phyloP scores from a whole-genome alignment of 805 yeast species.

The Candida arabinofermentans region DNA sequence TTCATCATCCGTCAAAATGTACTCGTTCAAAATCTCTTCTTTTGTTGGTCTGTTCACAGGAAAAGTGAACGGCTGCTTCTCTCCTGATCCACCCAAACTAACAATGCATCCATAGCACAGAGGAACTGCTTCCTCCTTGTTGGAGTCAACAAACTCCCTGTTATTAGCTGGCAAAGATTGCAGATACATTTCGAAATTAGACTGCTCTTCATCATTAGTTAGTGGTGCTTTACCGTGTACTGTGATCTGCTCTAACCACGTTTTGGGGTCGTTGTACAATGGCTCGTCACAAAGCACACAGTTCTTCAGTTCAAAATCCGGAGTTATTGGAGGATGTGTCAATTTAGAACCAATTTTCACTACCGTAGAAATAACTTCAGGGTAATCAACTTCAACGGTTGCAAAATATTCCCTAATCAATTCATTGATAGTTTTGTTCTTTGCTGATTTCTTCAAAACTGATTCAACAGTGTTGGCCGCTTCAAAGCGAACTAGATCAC shows the following conservation, averaged over 20 bases:
- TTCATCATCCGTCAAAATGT: conserved; percentile 22
- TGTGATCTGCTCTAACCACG: conserved; percentile 69
- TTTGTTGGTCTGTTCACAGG: conserved; percentile 24
- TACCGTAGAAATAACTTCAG: conserved; percentile 89
- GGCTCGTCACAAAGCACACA: conserved; percentile 58
- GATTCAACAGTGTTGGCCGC: conserved; percentile 16
- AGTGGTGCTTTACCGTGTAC: conserved; percentile 52
- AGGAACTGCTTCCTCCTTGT: conserved; percentile 19
- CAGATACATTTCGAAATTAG: conserved; percentile 24
- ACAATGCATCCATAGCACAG: conserved; percentile 78
- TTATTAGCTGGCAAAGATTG: conserved; percentile 1
- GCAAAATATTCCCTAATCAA: conserved; percentile 69
- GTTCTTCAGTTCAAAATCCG: conserved; percentile 10
- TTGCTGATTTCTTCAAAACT: conserved; percentile 42
- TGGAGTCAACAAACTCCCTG: neutral
- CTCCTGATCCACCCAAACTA: conserved; percentile 45
- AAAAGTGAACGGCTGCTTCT: conserved; percentile 27
- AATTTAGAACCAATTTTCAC: conserved; percentile 84
- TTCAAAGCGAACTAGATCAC: conserved; percentile 34
- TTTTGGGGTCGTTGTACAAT: conserved; percentile 53
- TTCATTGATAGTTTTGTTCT: conserved; percentile 78
- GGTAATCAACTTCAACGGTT: conserved; percentile 70
- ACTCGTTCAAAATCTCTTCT: conserved; percentile 28
- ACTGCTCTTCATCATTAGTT: conserved; percentile 37
- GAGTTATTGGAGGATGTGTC: conserved; percentile 37